Evolutionary conservation across 306 rosid genomes (phyloP).

Genomic region (Castanospermum australe): DNA sequence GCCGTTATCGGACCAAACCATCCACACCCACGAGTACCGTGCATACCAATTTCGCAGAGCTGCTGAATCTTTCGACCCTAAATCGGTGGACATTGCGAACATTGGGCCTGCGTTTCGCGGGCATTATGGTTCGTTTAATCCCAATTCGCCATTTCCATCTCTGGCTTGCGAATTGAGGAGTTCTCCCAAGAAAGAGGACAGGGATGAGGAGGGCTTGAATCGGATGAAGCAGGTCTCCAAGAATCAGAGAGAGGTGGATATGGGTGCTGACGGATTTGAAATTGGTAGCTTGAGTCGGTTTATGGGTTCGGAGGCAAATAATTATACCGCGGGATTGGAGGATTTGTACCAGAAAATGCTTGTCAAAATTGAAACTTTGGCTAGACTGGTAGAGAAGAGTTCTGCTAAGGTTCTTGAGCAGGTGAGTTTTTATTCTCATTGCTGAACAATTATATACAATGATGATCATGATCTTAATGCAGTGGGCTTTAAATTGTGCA

Average conservation of each 20-base stretch:
- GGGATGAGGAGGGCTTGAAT: slow-evolving; percentile 33
- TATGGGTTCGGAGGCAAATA: slow-evolving; percentile 72
- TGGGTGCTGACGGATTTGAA: slow-evolving; percentile 63
- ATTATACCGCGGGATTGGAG: slow-evolving; percentile 68
- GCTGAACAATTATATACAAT: background rate
- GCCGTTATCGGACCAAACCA: slow-evolving; percentile 47
- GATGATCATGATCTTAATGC: slow-evolving; percentile 3
- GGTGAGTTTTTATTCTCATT: slow-evolving; percentile 38
- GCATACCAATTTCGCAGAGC: slow-evolving; percentile 61
- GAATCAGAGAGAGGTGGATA: slow-evolving; percentile 72
- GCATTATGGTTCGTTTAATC: slow-evolving; percentile 71
- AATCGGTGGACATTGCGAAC: slow-evolving; percentile 67
- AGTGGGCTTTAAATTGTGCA: background rate
- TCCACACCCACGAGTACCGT: slow-evolving; percentile 92
- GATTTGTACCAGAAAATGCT: slow-evolving; percentile 88
- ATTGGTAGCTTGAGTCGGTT: slow-evolving; percentile 52
- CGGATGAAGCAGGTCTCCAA: slow-evolving; percentile 41
- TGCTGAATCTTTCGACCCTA: slow-evolving; percentile 43
- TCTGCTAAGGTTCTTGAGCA: slow-evolving; percentile 78
- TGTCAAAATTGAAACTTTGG: slow-evolving; percentile 58
- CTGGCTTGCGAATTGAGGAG: slow-evolving; percentile 45
- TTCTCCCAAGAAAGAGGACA: slow-evolving; percentile 57
- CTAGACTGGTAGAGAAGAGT: slow-evolving; percentile 71
- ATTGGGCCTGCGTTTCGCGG: slow-evolving; percentile 92
- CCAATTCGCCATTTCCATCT: slow-evolving; percentile 61